Evolutionary conservation across 768 basidiomycete species (phyloP), one percentile per base, ranked within the genome.

Genomic region (Cystoderma amianthinum): DNA sequence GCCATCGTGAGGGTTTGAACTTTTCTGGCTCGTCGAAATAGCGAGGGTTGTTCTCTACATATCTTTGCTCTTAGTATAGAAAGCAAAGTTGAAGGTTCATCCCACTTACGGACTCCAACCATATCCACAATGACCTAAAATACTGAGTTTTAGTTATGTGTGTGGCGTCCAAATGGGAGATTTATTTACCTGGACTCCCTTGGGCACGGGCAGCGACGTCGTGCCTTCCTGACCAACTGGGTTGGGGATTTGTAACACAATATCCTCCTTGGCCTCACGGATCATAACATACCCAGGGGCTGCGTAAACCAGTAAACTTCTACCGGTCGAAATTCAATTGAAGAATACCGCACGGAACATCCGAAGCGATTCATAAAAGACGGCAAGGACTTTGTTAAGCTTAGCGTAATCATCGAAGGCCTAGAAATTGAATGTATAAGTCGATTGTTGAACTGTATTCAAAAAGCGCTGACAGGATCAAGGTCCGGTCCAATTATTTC

Each of bases 1-100:
- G 60, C 75, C 75, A 77, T 30, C 76, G 58, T 1, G 71, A 74
- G 1, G 75, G 76, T 37, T 61, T 66, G 59, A 60, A 76, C 38
- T 60, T 54, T n/a, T 67, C 54, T 1, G 75, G 74, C 7, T 72
- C 62, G 2, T 70, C 62, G 44, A 70, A 75, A 48, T 74, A 71
- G 11, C 69, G 59, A 2, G 72, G 63, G 43, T 76, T 76, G 50
- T 72, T 67, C 54, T 72, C 74, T 76, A 36, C 6, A n/a, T n/a
- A 39, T 35, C 15, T 28, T 23, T 24, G 40, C 15, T 37, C 12
- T 30, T 39, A 16, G 15, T 33, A 13, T 2, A 9, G 9, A n/a
- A 3, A 18, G n/a, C n/a, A n/a, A n/a, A n/a, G n/a, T 28, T 7
- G 20, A 41, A 36, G 35, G n/a, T 7, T 32, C 17, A 18, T 12